Evolutionary conservation across 345 rosid species (phyloP), one percentile per base, ranked within the genome.

Genomic region (Salix dunnii): DNA sequence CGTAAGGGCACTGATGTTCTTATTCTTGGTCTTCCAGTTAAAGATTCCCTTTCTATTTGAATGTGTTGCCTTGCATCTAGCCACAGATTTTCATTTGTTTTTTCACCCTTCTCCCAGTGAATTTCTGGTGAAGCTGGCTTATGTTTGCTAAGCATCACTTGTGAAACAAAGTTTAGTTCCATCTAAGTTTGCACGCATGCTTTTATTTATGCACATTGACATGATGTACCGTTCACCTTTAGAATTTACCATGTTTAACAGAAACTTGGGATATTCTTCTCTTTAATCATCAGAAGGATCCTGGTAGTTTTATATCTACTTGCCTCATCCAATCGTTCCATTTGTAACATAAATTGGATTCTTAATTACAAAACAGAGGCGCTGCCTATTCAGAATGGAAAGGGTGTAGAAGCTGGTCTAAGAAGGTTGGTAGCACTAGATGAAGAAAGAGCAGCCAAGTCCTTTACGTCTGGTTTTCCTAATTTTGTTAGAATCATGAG

Each of bases 401-500:
- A 75, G 8, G 23, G 73, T 65, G 69, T 27, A 40, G 63, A 78
- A 36, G 71, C 81, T 80, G 77, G 85, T 73, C 58, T 84, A 74
- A 81, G 88, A 82, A 65, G 70, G 73, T 80, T 83, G 85, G 55
- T 83, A 75, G 75, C 89, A 71, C 83, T 82, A 20, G 78, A 84
- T 71, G 93, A 90, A 82, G 84, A 84, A 42, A 76, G 89, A 76
- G 89, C 87, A 28, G 85, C 93, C 70, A 77, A 73, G 63, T 84
- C 90, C 67, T 85, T 90, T 83, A 73, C 79, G 53, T 88, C 91
- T 11, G 67, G 65, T 67, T 87, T 81, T 74, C 93, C 93, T 38
- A 81, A 76, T 72, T 90, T 90, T 84, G 90, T 85, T 69, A 79
- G 89, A 73, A 83, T 87, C 70, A 90, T 88, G 93, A 90, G 76